These are phyloP conservation scores for Nemophila menziesii DNA, from an alignment of 257 asterid species.

Conservation along the genomic window DNA sequence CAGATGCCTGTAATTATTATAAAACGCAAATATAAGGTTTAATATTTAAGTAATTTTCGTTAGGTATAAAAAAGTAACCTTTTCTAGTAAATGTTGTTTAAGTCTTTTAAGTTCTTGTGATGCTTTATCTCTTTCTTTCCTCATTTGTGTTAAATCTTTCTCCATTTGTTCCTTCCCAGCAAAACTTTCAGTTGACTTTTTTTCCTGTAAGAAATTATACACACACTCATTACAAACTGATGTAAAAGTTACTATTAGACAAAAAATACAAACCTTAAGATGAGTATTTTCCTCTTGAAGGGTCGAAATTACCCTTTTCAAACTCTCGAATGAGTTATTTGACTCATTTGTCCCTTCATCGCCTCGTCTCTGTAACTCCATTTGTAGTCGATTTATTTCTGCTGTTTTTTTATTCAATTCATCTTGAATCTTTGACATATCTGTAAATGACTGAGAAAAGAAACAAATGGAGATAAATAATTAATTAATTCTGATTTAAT, in stretches of 20 bases:
- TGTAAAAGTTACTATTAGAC: not conserved
- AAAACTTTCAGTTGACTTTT: slow-evolving; percentile 32
- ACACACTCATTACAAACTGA: slow-evolving; percentile 7
- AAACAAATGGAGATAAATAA: not conserved
- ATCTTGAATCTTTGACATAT: slow-evolving; percentile 35
- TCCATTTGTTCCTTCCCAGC: slow-evolving; percentile 57
- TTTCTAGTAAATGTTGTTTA: slow-evolving; percentile 90
- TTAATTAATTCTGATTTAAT: not conserved
- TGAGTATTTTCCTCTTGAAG: slow-evolving; percentile 59
- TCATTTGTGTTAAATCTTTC: slow-evolving; percentile 60
- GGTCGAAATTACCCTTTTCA: slow-evolving; percentile 38
- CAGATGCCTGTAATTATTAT: slow-evolving; percentile 54
- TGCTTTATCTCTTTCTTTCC: slow-evolving; percentile 68
- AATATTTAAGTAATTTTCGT: not conserved
- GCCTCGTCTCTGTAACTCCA: slow-evolving; percentile 44
- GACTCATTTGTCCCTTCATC: slow-evolving; percentile 29
- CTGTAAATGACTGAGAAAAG: slow-evolving; percentile 41
- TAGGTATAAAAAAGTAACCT: slow-evolving; percentile 26
- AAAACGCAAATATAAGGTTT: not conserved
- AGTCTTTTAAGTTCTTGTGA: slow-evolving; percentile 73
- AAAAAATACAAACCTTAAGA: slow-evolving; percentile 48
- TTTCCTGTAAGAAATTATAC: slow-evolving; percentile 20
- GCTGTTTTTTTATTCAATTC: slow-evolving; percentile 58
- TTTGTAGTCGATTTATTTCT: slow-evolving; percentile 50
- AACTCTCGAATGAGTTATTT: slow-evolving; percentile 28